Conservation (phyloP, 1,139 yeast genomes). For the Scheffersomyces stambukii region DNA sequence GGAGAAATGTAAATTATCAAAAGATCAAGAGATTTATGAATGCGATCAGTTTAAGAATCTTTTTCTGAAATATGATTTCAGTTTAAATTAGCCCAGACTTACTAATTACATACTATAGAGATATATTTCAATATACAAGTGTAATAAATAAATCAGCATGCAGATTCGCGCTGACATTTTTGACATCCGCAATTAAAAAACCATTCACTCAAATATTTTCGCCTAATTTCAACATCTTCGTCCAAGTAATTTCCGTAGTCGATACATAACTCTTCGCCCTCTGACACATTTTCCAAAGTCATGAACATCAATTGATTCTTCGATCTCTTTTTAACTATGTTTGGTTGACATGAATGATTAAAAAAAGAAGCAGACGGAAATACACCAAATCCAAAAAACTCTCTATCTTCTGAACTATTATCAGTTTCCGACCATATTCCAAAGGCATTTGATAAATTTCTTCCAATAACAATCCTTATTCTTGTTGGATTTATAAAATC, state of each 20-base stretch:
- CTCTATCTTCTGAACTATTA: conserved; percentile 43
- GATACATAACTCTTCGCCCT: conserved; percentile 55
- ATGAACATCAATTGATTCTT: conserved; percentile 20
- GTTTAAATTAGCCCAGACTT: no score
- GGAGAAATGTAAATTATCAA: conserved; percentile 67
- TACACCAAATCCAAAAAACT: conserved; percentile 63
- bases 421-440: conserved; percentile 59
- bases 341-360: conserved; percentile 64
- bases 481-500: conserved; percentile 32
- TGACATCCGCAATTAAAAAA: conserved; percentile 56
- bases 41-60: conserved; percentile 53
- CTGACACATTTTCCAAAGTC: conserved; percentile 24
- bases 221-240: conserved; percentile 40
- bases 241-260: conserved; percentile 54
- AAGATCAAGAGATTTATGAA: conserved; percentile 55
- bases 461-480: conserved; percentile 52
- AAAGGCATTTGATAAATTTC: conserved; percentile 69
- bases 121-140: no score
- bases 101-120: no score
- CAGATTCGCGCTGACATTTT: conserved; percentile 29
- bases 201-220: conserved; percentile 49
- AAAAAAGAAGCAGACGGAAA: conserved; percentile 68
- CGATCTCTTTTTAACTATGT: conserved; percentile 28
- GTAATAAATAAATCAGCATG: no score
- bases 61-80: conserved; percentile 45